Percentiles rank a stretch among this genome's conserved stretches.
phyloP scores from a whole-genome alignment of 2,329 filamentous ascomycete genomes.

The Talaromyces sp. region DNA sequence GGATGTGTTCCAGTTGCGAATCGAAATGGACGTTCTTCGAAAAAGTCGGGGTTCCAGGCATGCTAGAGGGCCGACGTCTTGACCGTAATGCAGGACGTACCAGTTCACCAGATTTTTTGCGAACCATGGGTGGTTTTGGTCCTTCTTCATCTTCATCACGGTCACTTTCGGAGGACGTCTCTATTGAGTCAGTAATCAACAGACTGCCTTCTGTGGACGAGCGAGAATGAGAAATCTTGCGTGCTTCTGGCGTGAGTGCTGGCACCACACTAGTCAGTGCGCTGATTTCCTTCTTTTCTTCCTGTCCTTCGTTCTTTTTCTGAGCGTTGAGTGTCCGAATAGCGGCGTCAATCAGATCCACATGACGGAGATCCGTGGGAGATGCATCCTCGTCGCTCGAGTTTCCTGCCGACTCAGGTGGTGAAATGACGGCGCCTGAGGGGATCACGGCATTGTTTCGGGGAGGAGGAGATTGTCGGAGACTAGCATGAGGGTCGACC shows the following conservation, averaged over 20 bases:
- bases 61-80: conserved; percentile 82
- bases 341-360: conserved; percentile 65
- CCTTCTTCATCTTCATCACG: conserved; percentile 57
- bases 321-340: conserved; percentile 57
- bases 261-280: conserved; percentile 2
- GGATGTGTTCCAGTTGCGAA: conserved; percentile 89
- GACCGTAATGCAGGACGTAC: conserved; percentile 83
- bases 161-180: conserved; percentile 31
- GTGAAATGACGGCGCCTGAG: conserved; percentile 80
- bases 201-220: conserved; percentile 54
- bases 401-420: conserved; percentile 76
- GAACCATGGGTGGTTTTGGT: conserved; percentile 83
- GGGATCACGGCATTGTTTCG: conserved; percentile 74
- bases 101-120: conserved; percentile 97
- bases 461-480: conserved; percentile 81
- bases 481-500: conserved; percentile 53
- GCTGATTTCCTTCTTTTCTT: conserved; percentile 17
- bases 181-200: conserved; percentile 41
- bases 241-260: conserved; percentile 12
- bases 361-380: conserved; percentile 29
- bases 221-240: conserved; percentile 18
- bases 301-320: conserved; percentile 44
- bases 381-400: conserved; percentile 76
- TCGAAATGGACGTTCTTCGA: conserved; percentile 98
- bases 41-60: conserved; percentile 95